Conservation (phyloP, 208 protist species). For the Wallacemonas sp. region DNA sequence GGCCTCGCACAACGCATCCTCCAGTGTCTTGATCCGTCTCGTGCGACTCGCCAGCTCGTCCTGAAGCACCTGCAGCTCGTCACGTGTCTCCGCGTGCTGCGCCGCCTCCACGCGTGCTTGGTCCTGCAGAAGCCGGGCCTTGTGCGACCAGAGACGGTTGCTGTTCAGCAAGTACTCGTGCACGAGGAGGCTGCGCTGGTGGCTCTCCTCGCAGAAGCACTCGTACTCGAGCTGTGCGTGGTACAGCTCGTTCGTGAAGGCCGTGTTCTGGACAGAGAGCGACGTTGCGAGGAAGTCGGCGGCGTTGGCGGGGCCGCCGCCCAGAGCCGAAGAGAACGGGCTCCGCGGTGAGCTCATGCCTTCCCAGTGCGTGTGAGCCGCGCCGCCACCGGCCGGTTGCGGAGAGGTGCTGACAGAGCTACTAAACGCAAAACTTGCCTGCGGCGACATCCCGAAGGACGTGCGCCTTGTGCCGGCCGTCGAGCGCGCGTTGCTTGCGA, state of each 20-base stretch:
- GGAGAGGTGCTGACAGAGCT: not conserved
- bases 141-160: constrained; percentile 19
- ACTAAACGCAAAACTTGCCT: not conserved
- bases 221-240: constrained; percentile 35
- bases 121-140: constrained; percentile 14
- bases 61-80: constrained; percentile 17
- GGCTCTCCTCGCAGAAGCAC: constrained; percentile 31
- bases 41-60: constrained; percentile 30
- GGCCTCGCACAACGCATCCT: constrained; percentile 21
- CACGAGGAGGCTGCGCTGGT: constrained; percentile 28
- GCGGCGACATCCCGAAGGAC: not conserved
- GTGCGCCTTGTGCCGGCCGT: not conserved
- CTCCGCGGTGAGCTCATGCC: not conserved
- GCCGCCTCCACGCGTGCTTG: constrained; percentile 4
- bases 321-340: not conserved
- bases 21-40: constrained; percentile 16
- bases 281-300: not conserved
- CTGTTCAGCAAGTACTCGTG: constrained; percentile 21
- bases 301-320: not conserved
- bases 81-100: constrained; percentile 13
- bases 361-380: not conserved
- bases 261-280: not conserved
- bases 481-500: not conserved
- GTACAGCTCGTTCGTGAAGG: constrained; percentile 13
- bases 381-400: too few species aligned